Conservation (phyloP, 2,329 filamentous ascomycete species). For the Beauveria sp. region DNA sequence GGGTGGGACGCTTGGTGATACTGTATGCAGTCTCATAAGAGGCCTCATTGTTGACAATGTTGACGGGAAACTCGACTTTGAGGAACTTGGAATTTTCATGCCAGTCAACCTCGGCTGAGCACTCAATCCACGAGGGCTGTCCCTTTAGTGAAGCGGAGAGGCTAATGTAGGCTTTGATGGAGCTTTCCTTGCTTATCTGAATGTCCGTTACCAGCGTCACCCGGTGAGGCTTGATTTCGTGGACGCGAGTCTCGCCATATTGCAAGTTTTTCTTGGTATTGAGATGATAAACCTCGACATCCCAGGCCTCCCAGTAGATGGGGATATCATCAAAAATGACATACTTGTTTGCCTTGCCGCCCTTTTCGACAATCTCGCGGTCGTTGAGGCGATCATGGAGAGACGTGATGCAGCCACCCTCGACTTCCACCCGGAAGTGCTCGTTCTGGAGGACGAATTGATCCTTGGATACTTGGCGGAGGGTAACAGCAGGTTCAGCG, state of each 20-base stretch:
- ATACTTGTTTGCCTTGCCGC: conserved; percentile 77
- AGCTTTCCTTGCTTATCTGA: conserved; percentile 79
- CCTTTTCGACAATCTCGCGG: conserved; percentile 69
- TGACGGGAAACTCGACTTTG: conserved; percentile 96
- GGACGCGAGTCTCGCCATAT: conserved; percentile 60
- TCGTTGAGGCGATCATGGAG: conserved; percentile 66
- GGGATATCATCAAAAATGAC: conserved; percentile 97
- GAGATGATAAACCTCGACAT: conserved; percentile 94
- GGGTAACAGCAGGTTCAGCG: conserved; percentile 41
- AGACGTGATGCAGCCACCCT: conserved; percentile 73
- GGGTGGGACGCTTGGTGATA: conserved; percentile 79
- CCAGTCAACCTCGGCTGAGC: conserved; percentile 88
- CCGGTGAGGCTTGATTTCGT: conserved; percentile 63
- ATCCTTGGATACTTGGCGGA: conserved; percentile 45
- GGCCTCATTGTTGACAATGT: conserved; percentile 83
- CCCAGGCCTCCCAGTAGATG: conserved; percentile 96
- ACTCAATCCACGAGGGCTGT: conserved; percentile 59
- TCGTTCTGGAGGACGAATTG: conserved; percentile 75
- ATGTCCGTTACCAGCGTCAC: conserved; percentile 80
- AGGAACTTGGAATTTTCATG: conserved; percentile 95
- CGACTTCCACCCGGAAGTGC: conserved; percentile 64
- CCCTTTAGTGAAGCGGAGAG: conserved; percentile 62
- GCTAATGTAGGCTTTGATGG: conserved; percentile 78
- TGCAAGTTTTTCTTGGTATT: conserved; percentile 73
- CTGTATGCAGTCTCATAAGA: conserved; percentile 94